Evolutionary conservation across 768 basidiomycete species (phyloP).

Genomic region (Termitomyces heimii): DNA sequence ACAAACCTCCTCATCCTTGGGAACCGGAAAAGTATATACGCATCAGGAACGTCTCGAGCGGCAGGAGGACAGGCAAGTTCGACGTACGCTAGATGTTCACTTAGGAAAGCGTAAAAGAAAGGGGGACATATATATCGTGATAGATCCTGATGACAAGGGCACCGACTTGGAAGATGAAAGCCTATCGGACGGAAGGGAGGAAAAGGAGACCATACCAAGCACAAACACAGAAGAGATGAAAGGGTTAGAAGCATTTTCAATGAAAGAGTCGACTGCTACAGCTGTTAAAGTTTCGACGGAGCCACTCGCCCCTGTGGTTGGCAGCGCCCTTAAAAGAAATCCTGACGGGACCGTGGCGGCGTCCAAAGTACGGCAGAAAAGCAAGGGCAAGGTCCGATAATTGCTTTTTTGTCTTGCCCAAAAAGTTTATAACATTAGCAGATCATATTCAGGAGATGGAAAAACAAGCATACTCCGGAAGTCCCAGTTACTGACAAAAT

Average conservation of each 20-base stretch:
- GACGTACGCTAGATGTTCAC: constrained; percentile 43
- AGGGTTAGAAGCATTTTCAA: constrained; percentile 1
- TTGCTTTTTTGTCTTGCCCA: neutral
- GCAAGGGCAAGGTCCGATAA: constrained; percentile 36
- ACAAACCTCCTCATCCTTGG: constrained; percentile 79
- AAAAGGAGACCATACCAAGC: neutral
- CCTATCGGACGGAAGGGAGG: constrained; percentile 4
- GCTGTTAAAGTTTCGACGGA: neutral
- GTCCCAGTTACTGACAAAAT: constrained; percentile 29
- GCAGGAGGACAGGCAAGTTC: constrained; percentile 53
- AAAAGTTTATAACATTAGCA: constrained; percentile 13
- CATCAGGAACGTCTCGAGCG: constrained; percentile 55
- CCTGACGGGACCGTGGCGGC: constrained; percentile 52
- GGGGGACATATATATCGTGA: constrained; percentile 30
- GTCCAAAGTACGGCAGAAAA: constrained; percentile 44
- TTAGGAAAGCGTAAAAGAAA: constrained; percentile 44
- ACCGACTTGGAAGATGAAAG: constrained; percentile 21
- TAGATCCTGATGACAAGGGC: constrained; percentile 24
- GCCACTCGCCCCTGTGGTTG: constrained; percentile 28
- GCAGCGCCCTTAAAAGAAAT: constrained; percentile 63
- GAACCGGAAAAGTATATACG: constrained; percentile 62
- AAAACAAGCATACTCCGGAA: constrained; percentile 19
- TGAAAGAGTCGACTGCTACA: neutral
- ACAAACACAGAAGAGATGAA: neutral
- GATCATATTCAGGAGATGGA: constrained; percentile 49